Base-by-base conservation (phyloP, 352 stramenopile species). In the Phytophthora pisi region DNA sequence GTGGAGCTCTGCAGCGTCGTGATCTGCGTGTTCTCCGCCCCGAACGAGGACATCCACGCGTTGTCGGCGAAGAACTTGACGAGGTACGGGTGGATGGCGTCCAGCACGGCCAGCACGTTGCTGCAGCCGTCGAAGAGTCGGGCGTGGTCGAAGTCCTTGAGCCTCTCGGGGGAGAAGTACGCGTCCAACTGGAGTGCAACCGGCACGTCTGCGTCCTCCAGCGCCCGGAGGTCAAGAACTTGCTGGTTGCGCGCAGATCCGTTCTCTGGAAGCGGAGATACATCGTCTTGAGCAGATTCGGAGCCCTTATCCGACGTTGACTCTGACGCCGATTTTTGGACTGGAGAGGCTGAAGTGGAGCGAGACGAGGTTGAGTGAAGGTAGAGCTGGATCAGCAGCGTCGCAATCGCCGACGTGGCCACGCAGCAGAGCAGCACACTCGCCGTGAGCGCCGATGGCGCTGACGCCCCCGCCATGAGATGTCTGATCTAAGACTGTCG, bases 51-150 rank as follows among this genome's bases (percentile, higher is more conserved):
- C 61, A 79, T 65, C 77, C 68, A 86, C 47, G 68, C 69, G 49
- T 65, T 78, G 7, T 74, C 57, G 20, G 36, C 31, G 40, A 93
- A 87, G 68, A 86, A 92, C 20, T 61, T 67, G 8, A 62, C 36
- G 28, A 87, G 56, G 61, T 93, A 93, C 40, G 71, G 61, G 34
- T 82, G 81, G 58, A 93, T 88, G 31, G 70, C 73, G 60, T 91
- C 81, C 16, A 93, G 64, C n/a, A 84, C 74, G 1, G 71, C 73
- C 10, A 92, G 79, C 0, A 94, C 84, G 38, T 86, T 78, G n/a
- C 66, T 66, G 63, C 81, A 88, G 16, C 68, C 68, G 15, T 83
- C 64, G 54, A 94, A 91, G 10, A 94, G 50, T 0, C 63, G 67
- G 5, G 54, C 54, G 58, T 94, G 84, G 28, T 81, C 74, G 42